Base-by-base conservation (phyloP, 2,329 filamentous ascomycete species). In the Trichoderma semiorbis region DNA sequence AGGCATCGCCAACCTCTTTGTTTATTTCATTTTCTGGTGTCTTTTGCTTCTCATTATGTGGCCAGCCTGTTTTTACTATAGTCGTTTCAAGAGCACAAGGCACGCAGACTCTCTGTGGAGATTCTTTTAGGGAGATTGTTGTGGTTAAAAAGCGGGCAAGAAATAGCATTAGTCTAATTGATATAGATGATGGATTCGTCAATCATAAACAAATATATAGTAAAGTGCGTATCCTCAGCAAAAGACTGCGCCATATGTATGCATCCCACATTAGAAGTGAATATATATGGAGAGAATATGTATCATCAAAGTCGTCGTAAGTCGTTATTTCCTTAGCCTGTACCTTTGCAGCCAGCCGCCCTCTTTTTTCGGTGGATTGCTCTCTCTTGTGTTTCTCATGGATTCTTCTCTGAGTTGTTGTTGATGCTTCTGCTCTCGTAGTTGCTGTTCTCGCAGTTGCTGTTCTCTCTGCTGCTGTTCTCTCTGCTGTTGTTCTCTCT, bases 81-180 rank as follows among this genome's bases (percentile, higher is more conserved):
- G 83, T 26, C 75, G 75, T 0, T 85, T 85, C 72, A 85, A 85
- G 78, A 80, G 78, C 70, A 78, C 75, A 11, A 84, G 80, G 74
- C 75, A 79, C 2, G 77, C 80, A 1, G 82, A 85, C 72, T 85
- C 83, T 3, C 75, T 85, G 12, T 85, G 84, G 84, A 79, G 84
- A 7, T 83, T 85, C 73, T 85, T 85, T 72, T 85, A 11, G 71
- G 26, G 26, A 8, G n/a, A 4, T 5, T 18, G 7, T 21, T 34
- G 30, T 32, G 30, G 11, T 61, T n/a, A 11, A 57, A 43, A 10
- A 32, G 7, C 43, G 18, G n/a, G 21, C n/a, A 3, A 8, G 21
- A 58, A 26, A 30, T 43, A 10, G n/a, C n/a, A 32, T 47, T 68
- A 30, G 21, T 39, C 11, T 39, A 36, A 12, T 26, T 53, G 5